Conservation (phyloP, 371 early-diverging fungal genomes). For the Zychaea mexicana region DNA sequence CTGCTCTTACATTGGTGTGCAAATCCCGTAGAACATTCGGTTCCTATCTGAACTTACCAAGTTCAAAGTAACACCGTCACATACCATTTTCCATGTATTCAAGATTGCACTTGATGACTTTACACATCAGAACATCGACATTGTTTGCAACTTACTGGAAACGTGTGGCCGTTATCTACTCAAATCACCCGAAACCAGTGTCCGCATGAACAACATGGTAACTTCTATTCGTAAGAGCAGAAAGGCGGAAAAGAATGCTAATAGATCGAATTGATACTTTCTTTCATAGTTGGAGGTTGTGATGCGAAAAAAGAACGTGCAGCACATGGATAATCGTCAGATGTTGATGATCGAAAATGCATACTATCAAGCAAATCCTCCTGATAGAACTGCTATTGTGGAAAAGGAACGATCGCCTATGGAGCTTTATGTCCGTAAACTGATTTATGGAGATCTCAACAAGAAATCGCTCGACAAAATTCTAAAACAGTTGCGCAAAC, state of each 20-base stretch:
- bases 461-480: constrained; percentile 69
- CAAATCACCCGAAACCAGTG: constrained; percentile 72
- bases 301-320: constrained; percentile 83
- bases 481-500: constrained; percentile 77
- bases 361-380: constrained; percentile 89
- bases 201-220: constrained; percentile 67
- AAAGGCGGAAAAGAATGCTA: background rate
- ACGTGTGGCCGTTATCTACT: constrained; percentile 88
- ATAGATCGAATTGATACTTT: background rate
- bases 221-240: too few species aligned
- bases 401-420: constrained; percentile 72
- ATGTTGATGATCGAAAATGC: constrained; percentile 93
- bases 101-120: constrained; percentile 88
- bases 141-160: constrained; percentile 84
- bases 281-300: constrained; percentile 73
- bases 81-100: constrained; percentile 80
- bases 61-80: constrained; percentile 83
- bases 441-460: constrained; percentile 81
- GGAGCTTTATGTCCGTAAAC: constrained; percentile 85
- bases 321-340: constrained; percentile 84
- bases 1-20: background rate
- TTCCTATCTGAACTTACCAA: constrained; percentile 92
- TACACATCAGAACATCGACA: constrained; percentile 79
- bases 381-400: constrained; percentile 60
- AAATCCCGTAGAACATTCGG: constrained; percentile 65